Base-by-base conservation (phyloP, 73 alveolate species). In the Tetrahymena elliotti region DNA sequence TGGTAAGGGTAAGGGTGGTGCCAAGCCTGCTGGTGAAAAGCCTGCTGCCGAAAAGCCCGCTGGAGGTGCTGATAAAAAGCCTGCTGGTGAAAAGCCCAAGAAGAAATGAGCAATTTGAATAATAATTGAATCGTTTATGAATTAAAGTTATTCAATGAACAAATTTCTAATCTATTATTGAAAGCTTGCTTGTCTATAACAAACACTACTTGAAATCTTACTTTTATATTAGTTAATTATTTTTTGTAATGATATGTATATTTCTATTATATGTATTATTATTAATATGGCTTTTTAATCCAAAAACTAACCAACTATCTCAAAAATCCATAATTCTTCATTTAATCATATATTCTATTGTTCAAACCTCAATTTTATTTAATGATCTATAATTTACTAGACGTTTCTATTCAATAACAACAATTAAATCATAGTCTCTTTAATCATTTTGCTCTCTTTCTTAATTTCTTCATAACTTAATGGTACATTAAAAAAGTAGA, bases 31-130 rank as follows among this genome's bases (percentile, higher is more conserved):
- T 68, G 88, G 88, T 68, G 88, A 68, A 68, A 68, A 68, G 36
- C 88, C 88, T 68, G 88, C 88, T 31, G 88, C 88, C n/a, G 88
- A 68, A 68, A 68, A 68, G 88, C 88, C 88, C 20, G 88, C 88
- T 68, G 82, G 31, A 47, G 82, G 31, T 10, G 34, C 88, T 68
- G 88, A 68, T 68, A 68, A 68, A 68, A 68, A 68, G 88, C 88
- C 88, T 68, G 88, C 88, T 68, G 88, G 36, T 47, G 82, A 47
- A 27, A 68, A 68, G 88, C 88, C 88, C 88, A 68, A 68, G 88
- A 68, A 68, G 88, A 68, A 68, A n/a, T 68, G 88, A 68, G 24
- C 38, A 68, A 24, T 68, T 31, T 68, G 36, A 27, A 7, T 31
- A 68, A 68, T 68, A 6, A 68, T 68, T 11, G n/a, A 68, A 18